Evolutionary conservation across 2,329 filamentous ascomycete genomes (phyloP), one percentile per base, ranked within the genome.

Genomic region (Dichotomopilus funicola): DNA sequence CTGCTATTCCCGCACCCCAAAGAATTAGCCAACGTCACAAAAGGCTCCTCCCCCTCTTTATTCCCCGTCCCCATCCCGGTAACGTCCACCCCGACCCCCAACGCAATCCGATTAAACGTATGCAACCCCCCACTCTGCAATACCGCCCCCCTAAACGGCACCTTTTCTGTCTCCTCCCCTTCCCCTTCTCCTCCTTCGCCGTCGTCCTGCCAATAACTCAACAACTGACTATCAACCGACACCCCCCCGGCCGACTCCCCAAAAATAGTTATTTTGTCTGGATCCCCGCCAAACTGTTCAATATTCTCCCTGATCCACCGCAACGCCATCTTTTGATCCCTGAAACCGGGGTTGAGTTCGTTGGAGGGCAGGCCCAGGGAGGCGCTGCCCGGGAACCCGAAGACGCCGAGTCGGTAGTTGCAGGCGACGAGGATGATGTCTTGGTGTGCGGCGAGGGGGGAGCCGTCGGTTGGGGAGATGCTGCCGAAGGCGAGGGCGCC

Each of bases 261-360:
- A 34, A 50, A 50, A 4, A 51, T 47, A 6, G 53, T 55, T 11
- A 67, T 61, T 3, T 58, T 55, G 0, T 61, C 57, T 3, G 65
- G 63, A 35, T 68, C 64, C 0, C 66, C 65, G 2, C 65, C 64
- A 33, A 68, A 68, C 0, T 60, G 56, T 0, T 44, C 56, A 37
- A 68, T 67, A 11, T 68, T 62, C n/a, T 68, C 63, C 36, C 61
- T 61, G 4, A 68, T 54, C 65, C 66, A 68, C 42, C 67, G 59
- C 12, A 65, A 49, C 0, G 59, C 66, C 5, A 59, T 61, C 5
- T 65, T 48, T 49, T 54, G 52, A 27, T 50, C 48, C 6, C 48
- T 36, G n/a, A 50, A 50, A 4, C 48, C 48, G 5, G 48, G 48
- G 8, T 50, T 50, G 19, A 50, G 37, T 38, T 50, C 48, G 48